phyloP scores from a whole-genome alignment of 345 rosid genomes.

The Microcos paniculata region DNA sequence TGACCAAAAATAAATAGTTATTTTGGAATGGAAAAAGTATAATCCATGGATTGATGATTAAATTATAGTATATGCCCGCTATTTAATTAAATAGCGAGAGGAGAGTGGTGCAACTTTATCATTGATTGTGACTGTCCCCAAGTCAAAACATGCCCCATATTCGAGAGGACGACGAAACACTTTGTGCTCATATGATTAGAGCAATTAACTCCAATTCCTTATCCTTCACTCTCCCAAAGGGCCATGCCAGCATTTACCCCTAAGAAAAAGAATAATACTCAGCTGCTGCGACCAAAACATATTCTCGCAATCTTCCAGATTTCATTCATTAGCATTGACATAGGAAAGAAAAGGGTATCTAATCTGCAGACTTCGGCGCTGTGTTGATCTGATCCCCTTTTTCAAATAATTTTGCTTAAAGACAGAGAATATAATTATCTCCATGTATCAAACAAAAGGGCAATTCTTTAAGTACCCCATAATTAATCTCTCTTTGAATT shows the following conservation, averaged over 20 bases:
- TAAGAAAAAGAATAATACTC: conserved; percentile 22
- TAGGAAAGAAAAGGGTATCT: background rate
- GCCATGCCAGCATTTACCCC: conserved; percentile 18
- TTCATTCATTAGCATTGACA: background rate
- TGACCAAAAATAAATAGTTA: too few species aligned
- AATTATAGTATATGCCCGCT: background rate
- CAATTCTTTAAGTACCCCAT: conserved; percentile 20
- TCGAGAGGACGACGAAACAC: conserved; percentile 12
- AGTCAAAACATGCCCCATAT: conserved; percentile 28
- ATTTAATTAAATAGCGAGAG: background rate
- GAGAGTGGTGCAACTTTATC: conserved; percentile 7
- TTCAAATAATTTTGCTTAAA: conserved; percentile 1
- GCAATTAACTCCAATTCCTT: conserved; percentile 12
- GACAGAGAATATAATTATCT: conserved; percentile 9
- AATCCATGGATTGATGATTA: background rate
- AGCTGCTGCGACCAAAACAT: conserved; percentile 4
- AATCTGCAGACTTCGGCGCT: background rate
- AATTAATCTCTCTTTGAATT: conserved; percentile 1
- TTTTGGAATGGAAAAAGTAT: background rate
- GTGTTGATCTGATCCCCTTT: conserved; percentile 10
- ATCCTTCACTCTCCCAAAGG: conserved; percentile 15
- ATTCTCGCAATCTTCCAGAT: conserved; percentile 31
- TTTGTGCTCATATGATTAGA: conserved; percentile 29
- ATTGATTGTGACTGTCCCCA: conserved; percentile 20
- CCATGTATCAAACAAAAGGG: conserved; percentile 13